A percentile compares a stretch with the other conserved stretches of the same genome.
These are phyloP conservation scores for Tilletia setariae DNA, from an alignment of 1,284 basidiomycete species.

Conservation along the genomic window DNA sequence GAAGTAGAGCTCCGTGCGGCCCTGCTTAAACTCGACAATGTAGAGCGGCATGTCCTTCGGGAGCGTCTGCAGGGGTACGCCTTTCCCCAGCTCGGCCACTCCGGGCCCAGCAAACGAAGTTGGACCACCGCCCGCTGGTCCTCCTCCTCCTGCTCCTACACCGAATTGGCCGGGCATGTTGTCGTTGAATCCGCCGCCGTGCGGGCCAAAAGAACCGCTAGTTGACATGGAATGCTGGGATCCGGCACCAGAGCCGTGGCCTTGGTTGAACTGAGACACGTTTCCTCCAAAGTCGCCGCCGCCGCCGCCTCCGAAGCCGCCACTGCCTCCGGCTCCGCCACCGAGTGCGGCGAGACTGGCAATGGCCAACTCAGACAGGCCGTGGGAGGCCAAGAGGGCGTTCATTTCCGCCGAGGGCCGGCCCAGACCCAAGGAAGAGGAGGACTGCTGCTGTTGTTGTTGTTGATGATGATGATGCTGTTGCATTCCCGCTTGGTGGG, in stretches of 20 bases:
- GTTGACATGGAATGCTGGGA: neutral
- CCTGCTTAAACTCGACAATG: slow-evolving; percentile 96
- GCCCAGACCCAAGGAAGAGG: slow-evolving; percentile 5
- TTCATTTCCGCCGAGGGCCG: neutral
- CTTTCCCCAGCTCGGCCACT: slow-evolving; percentile 73
- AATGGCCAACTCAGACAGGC: slow-evolving; percentile 26
- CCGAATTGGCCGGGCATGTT: slow-evolving; percentile 31
- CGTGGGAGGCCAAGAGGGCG: neutral
- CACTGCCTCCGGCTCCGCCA: slow-evolving; percentile 12
- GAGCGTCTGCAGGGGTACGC: slow-evolving; percentile 77
- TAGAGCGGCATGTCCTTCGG: slow-evolving; percentile 81
- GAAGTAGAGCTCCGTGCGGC: slow-evolving; percentile 86
- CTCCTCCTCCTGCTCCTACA: slow-evolving; percentile 8
- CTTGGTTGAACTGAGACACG: neutral
- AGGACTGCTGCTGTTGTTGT: slow-evolving; percentile 11
- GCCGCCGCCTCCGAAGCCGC: neutral
- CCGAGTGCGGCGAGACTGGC: slow-evolving; percentile 35
- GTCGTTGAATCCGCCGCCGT: slow-evolving; percentile 6
- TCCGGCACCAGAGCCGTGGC: neutral
- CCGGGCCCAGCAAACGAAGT: slow-evolving; percentile 15
- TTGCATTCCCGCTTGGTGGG: slow-evolving; percentile 52
- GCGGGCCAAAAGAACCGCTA: neutral
- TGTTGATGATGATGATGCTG: slow-evolving; percentile 23
- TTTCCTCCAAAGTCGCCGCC: neutral
- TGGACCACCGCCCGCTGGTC: neutral